Evolutionary conservation across 257 asterid species (phyloP), one percentile per base, ranked within the genome.

Genomic region (Nicotiana otophora): DNA sequence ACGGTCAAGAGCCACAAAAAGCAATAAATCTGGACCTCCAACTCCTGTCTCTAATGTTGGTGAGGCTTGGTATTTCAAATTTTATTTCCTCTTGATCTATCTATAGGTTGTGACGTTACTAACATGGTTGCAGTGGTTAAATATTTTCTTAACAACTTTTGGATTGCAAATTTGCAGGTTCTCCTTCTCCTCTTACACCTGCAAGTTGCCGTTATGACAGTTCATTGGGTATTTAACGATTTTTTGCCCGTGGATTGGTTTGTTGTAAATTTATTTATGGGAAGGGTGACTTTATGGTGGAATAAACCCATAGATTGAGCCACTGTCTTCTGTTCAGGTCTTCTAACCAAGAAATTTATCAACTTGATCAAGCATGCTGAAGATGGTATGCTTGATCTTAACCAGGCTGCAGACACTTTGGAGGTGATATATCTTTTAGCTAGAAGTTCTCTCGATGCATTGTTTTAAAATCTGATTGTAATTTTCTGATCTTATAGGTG

Each of bases 131-230:
- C 72, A 3, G 15, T 79, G 75, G 57, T 57, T 23, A 58, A 8
- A 65, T 4, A 66, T 33, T 54, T 60, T 63, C 58, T 68, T 42
- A 64, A 30, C 23, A 26, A 16, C 77, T 63, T n/a, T 36, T 81
- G 57, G 0, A 70, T 34, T 82, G 57, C 54, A 3, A 77, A 57
- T 82, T 82, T 90, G 90, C 94, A 96, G 99, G 92, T 87, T 90
- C 91, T 85, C 91, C 93, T 60, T 91, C 97, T 81, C 97, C 97
- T 79, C 92, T 89, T 83, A 95, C 99, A 67, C 99, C 98, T 69
- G 96, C 96, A 74, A 93, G 89, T 93, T 94, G 99, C 91, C 98
- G 99, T 78, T 94, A 94, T 42, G 99, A 95, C 82, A 93, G 93
- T 86, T 95, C 98, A 86, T 82, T 95, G 87, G 91, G 99, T 95